A percentile compares a stretch with the other conserved stretches of the same genome.
Evolutionary conservation across 1,284 basidiomycete species (phyloP).

Genomic region (Coriolopsis trogii): DNA sequence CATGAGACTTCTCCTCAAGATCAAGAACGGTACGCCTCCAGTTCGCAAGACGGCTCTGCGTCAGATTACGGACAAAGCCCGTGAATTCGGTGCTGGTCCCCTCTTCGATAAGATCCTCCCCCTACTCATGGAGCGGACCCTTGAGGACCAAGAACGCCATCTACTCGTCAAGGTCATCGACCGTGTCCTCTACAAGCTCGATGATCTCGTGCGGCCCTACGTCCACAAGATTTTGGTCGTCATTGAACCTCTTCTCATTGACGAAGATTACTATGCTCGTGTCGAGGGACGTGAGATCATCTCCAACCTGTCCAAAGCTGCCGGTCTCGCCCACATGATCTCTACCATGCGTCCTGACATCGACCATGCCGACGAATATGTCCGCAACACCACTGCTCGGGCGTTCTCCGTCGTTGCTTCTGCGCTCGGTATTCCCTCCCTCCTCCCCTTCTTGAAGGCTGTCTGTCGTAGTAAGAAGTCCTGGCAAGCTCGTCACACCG

Average conservation of each 20-base stretch:
- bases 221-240: slow-evolving; percentile 99
- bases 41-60: slow-evolving; percentile 97
- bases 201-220: slow-evolving; percentile 98
- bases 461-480: slow-evolving; percentile 99
- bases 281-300: slow-evolving; percentile 99
- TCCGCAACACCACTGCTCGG: slow-evolving; percentile 97
- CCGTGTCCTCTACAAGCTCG: slow-evolving; percentile 97
- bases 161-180: slow-evolving; percentile 99
- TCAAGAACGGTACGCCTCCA: slow-evolving; percentile 99
- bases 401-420: slow-evolving; percentile 99
- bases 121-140: slow-evolving; percentile 96
- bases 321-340: slow-evolving; percentile 99
- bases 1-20: slow-evolving; percentile 99
- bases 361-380: slow-evolving; percentile 99
- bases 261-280: slow-evolving; percentile 99
- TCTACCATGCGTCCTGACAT: slow-evolving; percentile 99
- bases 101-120: slow-evolving; percentile 99
- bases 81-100: slow-evolving; percentile 98
- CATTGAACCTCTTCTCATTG: slow-evolving; percentile 98
- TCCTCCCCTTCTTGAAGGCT: slow-evolving; percentile 97
- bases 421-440: slow-evolving; percentile 95
- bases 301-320: slow-evolving; percentile 97
- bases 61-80: slow-evolving; percentile 99
- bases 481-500: slow-evolving; percentile 99
- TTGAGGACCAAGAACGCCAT: slow-evolving; percentile 99